Conservation (phyloP, 148 eudicot species). For the Tetragonia tetragonoides region DNA sequence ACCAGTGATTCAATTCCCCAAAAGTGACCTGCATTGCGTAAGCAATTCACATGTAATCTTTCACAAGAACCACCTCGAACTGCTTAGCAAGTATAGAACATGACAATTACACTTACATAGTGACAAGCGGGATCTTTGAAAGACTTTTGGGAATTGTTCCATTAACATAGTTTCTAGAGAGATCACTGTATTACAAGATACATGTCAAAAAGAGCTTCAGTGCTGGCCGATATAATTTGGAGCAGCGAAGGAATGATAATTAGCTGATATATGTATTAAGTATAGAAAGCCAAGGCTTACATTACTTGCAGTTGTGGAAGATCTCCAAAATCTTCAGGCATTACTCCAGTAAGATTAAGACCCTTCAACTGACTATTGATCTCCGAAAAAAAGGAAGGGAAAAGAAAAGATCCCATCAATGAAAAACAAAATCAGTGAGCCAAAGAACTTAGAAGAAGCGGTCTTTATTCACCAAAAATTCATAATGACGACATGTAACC, state of each 20-base stretch:
- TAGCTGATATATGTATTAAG: not conserved
- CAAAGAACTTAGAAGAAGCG: not conserved
- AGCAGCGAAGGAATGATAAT: not conserved
- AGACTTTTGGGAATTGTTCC: slow-evolving; percentile 61
- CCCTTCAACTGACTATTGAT: slow-evolving; percentile 50
- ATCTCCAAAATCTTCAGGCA: slow-evolving; percentile 56
- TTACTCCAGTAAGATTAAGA: slow-evolving; percentile 57
- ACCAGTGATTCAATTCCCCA: slow-evolving; percentile 62
- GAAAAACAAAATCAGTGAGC: not conserved
- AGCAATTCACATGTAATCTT: not conserved
- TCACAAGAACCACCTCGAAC: not conserved
- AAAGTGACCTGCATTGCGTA: slow-evolving; percentile 44
- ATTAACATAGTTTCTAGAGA: slow-evolving; percentile 53
- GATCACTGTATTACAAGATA: slow-evolving; percentile 45
- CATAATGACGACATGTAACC: not conserved
- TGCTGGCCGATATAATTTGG: not conserved
- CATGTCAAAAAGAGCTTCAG: not conserved
- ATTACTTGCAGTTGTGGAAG: slow-evolving; percentile 46
- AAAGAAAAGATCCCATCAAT: not conserved
- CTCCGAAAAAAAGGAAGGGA: not conserved
- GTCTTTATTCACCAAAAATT: too few relatives aligned
- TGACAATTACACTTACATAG: slow-evolving; percentile 40
- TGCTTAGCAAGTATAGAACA: not conserved
- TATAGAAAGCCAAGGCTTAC: slow-evolving; percentile 37
- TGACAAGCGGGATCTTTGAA: slow-evolving; percentile 43